Conservation (phyloP, 805 yeast species). For the Teunomyces atbi region DNA sequence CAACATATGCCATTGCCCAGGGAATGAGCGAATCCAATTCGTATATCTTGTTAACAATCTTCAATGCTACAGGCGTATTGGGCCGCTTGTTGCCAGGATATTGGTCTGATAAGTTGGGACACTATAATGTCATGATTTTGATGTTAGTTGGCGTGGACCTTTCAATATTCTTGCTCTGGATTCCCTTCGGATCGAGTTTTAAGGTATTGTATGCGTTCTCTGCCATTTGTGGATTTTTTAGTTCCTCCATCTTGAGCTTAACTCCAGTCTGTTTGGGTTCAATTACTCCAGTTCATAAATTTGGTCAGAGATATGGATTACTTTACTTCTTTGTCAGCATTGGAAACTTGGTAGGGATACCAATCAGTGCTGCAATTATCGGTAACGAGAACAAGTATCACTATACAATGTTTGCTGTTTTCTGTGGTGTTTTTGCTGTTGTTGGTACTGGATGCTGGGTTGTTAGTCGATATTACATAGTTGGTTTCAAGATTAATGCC, state of each 20-base stretch:
- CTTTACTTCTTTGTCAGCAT: constrained; percentile 57
- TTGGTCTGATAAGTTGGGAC: constrained; percentile 53
- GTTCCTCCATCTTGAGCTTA: constrained; percentile 61
- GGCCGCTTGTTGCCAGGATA: constrained; percentile 59
- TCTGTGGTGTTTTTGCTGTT: constrained; percentile 30
- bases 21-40: constrained; percentile 46
- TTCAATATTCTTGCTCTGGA: constrained; percentile 57
- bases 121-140: constrained; percentile 53
- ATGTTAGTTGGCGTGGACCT: constrained; percentile 48
- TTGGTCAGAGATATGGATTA: constrained; percentile 69
- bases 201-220: constrained; percentile 51
- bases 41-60: constrained; percentile 44
- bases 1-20: constrained; percentile 53
- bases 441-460: constrained; percentile 29
- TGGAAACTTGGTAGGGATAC: constrained; percentile 37
- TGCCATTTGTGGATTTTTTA: constrained; percentile 54
- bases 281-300: constrained; percentile 59
- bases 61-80: constrained; percentile 45
- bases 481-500: constrained; percentile 22
- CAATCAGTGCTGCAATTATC: constrained; percentile 35
- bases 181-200: constrained; percentile 54
- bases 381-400: constrained; percentile 27
- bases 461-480: constrained; percentile 27
- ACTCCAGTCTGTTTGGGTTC: constrained; percentile 71
- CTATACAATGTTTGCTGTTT: constrained; percentile 31